A percentile compares a stretch with the other conserved stretches of the same genome.
These are phyloP conservation scores for Whalleya microplaca DNA, from an alignment of 2,329 filamentous ascomycete genomes.

Conservation along the genomic window DNA sequence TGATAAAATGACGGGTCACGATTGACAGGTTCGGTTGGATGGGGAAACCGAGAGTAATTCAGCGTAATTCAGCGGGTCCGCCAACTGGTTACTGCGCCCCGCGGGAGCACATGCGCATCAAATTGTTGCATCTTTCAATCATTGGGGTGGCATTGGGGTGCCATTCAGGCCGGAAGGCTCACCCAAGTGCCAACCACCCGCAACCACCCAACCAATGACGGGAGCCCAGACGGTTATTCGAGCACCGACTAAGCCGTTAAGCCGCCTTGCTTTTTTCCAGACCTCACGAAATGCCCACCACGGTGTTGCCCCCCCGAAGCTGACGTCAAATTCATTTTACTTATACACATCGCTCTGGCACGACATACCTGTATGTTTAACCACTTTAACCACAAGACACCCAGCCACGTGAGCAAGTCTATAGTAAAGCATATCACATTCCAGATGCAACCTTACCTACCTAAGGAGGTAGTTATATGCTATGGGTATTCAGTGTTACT, in stretches of 20 bases:
- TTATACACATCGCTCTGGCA: too few species aligned
- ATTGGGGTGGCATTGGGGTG: background rate
- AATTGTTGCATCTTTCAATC: background rate
- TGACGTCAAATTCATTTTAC: background rate
- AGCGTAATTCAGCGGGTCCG: constrained; percentile 21
- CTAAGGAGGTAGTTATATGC: too few species aligned
- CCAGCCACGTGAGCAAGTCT: too few species aligned
- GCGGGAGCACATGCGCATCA: background rate
- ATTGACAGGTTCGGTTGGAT: constrained; percentile 24
- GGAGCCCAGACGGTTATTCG: too few species aligned
- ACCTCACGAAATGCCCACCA: too few species aligned
- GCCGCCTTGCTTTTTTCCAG: background rate
- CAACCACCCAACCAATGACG: background rate
- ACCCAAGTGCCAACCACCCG: background rate
- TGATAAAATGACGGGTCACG: background rate
- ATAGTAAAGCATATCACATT: too few species aligned
- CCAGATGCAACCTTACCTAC: too few species aligned
- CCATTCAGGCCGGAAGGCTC: background rate
- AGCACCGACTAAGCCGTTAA: background rate
- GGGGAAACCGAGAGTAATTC: constrained; percentile 16
- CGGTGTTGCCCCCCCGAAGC: background rate
- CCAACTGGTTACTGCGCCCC: constrained; percentile 4
- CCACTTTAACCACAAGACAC: too few species aligned
- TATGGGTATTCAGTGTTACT: too few species aligned
- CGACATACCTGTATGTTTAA: too few species aligned